Conservation (phyloP, 2,329 filamentous ascomycete species). For the Pleurostoma richardsiae region DNA sequence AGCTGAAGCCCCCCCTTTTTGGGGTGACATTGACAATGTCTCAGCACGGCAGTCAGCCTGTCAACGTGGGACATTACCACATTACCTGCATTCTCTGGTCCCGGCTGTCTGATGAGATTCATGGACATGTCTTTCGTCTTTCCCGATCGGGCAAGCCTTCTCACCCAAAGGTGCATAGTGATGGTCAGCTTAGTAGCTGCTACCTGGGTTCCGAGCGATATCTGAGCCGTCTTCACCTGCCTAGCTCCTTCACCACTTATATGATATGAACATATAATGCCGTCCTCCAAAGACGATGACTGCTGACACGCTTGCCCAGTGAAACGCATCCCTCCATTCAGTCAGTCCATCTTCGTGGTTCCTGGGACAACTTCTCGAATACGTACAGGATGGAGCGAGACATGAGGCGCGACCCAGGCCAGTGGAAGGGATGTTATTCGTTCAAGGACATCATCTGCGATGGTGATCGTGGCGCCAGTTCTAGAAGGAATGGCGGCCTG, state of each 20-base stretch:
- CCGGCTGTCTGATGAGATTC: too few species aligned
- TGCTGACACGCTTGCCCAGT: conserved; percentile 27
- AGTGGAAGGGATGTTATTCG: conserved; percentile 84
- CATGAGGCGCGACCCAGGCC: conserved; percentile 62
- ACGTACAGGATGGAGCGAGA: conserved; percentile 80
- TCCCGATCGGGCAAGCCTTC: too few species aligned
- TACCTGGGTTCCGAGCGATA: conserved; percentile 2
- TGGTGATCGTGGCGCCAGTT: conserved; percentile 51
- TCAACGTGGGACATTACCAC: too few species aligned
- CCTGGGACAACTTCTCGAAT: conserved; percentile 89
- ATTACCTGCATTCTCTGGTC: too few species aligned
- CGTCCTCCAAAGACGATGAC: conserved; percentile 15
- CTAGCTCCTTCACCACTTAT: background rate
- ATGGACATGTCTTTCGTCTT: too few species aligned
- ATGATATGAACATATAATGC: background rate
- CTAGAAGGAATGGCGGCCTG: conserved; percentile 69
- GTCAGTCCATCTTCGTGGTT: conserved; percentile 78
- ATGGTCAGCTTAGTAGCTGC: conserved; percentile 7
- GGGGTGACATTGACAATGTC: too few species aligned
- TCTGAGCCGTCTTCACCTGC: background rate
- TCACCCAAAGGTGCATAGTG: too few species aligned
- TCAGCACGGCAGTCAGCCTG: too few species aligned
- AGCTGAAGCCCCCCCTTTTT: too few species aligned
- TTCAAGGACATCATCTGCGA: conserved; percentile 85
- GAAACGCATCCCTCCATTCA: conserved; percentile 55